Evolutionary conservation across 1,284 basidiomycete species (phyloP), one percentile per base, ranked within the genome.

Genomic region (Takashimella tepidaria): DNA sequence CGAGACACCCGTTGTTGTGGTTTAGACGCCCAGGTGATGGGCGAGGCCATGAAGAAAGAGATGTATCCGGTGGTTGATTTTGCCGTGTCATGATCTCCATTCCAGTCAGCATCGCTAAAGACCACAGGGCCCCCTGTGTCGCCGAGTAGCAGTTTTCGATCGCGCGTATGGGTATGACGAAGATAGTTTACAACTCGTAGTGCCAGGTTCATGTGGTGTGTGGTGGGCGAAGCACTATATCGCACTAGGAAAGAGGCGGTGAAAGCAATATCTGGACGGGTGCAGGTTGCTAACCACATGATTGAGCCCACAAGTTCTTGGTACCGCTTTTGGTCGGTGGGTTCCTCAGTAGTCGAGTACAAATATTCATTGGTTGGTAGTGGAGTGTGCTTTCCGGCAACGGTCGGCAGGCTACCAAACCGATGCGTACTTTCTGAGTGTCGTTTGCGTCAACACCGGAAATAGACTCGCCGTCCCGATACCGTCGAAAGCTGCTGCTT

Each of bases 91-190:
- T 55, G 49, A 43, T 71, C 70, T 31, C 68, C 70, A 13, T 71
- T 78, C 60, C 66, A 79, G 51, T 79, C 75, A 0, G 78, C 72
- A 57, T 82, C 80, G 1, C 73, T 68, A 58, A 68, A 81, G 0
- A 75, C 78, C 5, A 66, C 11, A 0, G 80, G 43, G 3, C 24
- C n/a, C 16, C 25, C 20, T 12, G 20, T 51, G 3, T 1, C 78
- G 73, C 12, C 72, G 71, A n/a, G 75, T 68, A 6, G 2, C 13
- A 6, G 60, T 44, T 0, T 65, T 53, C n/a, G 65, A 67, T 21
- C 65, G 58, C 0, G 53, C 49, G 44, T 72, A n/a, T n/a, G n/a
- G n/a, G n/a, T n/a, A 68, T 25, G 66, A 67, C 20, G 68, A 1
- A 82, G 69, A 57, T 82, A 82, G 0, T 68, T 66, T 0, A 80